Evolutionary conservation across 2,329 filamentous ascomycete species (phyloP).

Genomic region (Byssothecium circinans): DNA sequence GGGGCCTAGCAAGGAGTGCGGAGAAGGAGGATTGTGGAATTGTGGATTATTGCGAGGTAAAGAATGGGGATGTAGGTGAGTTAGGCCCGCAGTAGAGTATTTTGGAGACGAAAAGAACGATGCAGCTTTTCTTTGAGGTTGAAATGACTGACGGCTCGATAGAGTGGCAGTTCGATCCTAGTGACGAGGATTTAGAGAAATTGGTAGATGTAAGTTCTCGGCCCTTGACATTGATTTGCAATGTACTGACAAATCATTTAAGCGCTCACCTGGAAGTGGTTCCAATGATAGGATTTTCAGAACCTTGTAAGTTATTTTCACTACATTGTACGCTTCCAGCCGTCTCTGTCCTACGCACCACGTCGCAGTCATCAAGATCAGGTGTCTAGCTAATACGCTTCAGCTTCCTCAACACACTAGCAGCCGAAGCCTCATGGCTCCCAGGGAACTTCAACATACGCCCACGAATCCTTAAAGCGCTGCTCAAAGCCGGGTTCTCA

Average conservation of each 20-base stretch:
- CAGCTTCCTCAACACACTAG: constrained; percentile 21
- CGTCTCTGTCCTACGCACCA: background rate
- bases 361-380: background rate
- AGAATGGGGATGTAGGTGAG: background rate
- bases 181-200: constrained; percentile 7
- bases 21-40: background rate
- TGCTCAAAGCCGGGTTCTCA: constrained; percentile 18
- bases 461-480: constrained; percentile 8
- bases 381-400: background rate
- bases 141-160: background rate
- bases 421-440: constrained; percentile 13
- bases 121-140: too few relatives aligned
- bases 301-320: constrained; percentile 6
- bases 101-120: too few relatives aligned
- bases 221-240: background rate
- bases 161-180: background rate
- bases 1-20: constrained; percentile 10
- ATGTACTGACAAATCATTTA: constrained; percentile 6
- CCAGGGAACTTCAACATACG: constrained; percentile 23
- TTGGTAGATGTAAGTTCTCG: constrained; percentile 6
- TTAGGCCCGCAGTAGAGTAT: too few relatives aligned
- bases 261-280: constrained; percentile 23
- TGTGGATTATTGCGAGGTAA: constrained; percentile 3
- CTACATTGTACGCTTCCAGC: background rate
- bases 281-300: background rate